Evolutionary conservation across 2,329 filamentous ascomycete species (phyloP).

Genomic region (Neurospora crassa): DNA sequence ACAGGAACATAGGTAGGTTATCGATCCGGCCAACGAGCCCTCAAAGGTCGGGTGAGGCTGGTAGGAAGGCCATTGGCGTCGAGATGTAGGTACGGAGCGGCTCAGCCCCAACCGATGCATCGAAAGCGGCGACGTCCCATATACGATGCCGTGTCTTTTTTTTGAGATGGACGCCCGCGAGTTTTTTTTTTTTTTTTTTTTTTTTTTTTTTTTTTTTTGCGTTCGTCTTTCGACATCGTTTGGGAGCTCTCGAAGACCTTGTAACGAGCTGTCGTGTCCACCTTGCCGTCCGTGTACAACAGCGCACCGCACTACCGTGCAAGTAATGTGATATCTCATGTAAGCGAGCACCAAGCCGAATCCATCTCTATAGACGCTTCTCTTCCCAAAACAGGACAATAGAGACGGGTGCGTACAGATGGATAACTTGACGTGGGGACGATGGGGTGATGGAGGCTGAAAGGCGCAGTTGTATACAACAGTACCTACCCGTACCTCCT

Average conservation of each 20-base stretch:
- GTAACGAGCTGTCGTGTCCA: background rate
- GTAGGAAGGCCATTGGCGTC: background rate
- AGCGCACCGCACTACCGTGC: background rate
- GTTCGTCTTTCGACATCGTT: background rate
- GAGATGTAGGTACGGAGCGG: background rate
- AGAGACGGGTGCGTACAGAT: background rate
- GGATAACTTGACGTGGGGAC: background rate
- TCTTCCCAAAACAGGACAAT: background rate
- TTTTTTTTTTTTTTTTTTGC: background rate
- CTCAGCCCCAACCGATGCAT: background rate
- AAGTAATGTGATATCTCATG: background rate
- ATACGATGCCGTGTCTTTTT: background rate
- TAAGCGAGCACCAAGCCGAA: background rate
- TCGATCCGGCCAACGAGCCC: background rate
- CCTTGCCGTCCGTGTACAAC: background rate
- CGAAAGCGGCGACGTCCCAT: background rate
- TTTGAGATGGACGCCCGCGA: background rate
- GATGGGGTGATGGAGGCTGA: background rate
- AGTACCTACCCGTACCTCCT: background rate
- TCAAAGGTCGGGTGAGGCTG: background rate
- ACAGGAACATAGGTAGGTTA: background rate
- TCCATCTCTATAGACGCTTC: background rate
- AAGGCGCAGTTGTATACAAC: background rate
- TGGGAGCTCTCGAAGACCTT: background rate
- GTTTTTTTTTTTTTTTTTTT: background rate